Base-by-base conservation (phyloP, 441 rosid genomes). In the Biscutella laevigata region DNA sequence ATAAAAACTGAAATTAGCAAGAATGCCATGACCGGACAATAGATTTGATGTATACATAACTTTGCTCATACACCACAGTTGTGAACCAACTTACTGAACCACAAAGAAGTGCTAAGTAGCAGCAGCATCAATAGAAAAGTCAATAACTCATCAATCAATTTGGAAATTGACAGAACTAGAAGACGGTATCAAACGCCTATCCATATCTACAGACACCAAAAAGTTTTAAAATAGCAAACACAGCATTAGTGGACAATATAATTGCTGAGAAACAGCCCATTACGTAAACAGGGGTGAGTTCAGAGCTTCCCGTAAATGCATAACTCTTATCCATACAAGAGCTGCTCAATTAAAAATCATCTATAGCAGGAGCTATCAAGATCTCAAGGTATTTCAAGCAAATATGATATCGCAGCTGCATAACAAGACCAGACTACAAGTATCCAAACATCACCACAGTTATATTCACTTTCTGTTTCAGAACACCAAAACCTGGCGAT, bases 81-180 rank as follows among this genome's bases (percentile, higher is more conserved):
- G 34, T 26, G 20, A 26, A 32, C 9, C 13, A 54, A 50, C 10
- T 15, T 42, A 28, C 29, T 11, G 9, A 51, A 41, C 30, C 12
- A 4, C 10, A 42, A 33, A 16, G 7, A 47, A 42, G 27, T 36
- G 48, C 5, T 13, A 32, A 28, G 10, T 22, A 66, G 26, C 17
- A 43, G 24, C n/a, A 11, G 43, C 33, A 13, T 24, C 62, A 64
- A 48, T 32, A 48, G 32, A 14, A 13, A 32, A 56, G n/a, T n/a
- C n/a, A n/a, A n/a, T n/a, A n/a, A n/a, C n/a, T n/a, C n/a, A n/a
- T n/a, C n/a, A n/a, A n/a, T n/a, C n/a, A n/a, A n/a, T n/a, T n/a
- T n/a, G n/a, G n/a, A n/a, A n/a, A n/a, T n/a, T n/a, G n/a, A n/a
- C 26, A 25, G n/a, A 39, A 37, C 20, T 39, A 48, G 21, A 19